Evolutionary conservation across 2,329 filamentous ascomycete species (phyloP).

Genomic region (Tolypocladium ophioglossoides): DNA sequence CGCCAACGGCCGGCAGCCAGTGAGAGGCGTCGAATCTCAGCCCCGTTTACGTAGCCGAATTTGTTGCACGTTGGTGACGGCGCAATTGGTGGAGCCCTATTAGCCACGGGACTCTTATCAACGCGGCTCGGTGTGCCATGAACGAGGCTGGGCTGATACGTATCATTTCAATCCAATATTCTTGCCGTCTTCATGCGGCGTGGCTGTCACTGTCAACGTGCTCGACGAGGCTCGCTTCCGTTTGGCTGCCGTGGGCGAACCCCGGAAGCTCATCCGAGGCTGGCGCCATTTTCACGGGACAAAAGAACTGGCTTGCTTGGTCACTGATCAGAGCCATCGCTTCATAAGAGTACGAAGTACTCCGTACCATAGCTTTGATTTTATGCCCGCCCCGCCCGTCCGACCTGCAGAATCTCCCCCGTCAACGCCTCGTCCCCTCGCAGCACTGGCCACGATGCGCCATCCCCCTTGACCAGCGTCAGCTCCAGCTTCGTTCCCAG

Average conservation of each 20-base stretch:
- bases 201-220: not conserved
- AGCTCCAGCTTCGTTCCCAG: conserved; percentile 86
- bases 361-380: not conserved
- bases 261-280: not conserved
- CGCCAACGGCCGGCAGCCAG: conserved; percentile 3
- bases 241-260: not conserved
- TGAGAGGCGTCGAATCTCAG: conserved; percentile 2
- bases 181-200: not conserved
- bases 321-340: not conserved
- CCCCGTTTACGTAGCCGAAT: conserved; percentile 25
- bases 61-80: conserved; percentile 19
- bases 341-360: no score
- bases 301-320: not conserved
- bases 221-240: not conserved
- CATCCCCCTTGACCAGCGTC: conserved; percentile 60
- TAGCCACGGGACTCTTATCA: not conserved
- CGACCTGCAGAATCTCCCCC: conserved; percentile 80
- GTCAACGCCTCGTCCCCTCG: conserved; percentile 60
- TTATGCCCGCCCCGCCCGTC: conserved; percentile 50
- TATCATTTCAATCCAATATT: not conserved
- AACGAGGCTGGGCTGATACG: not conserved
- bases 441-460: conserved; percentile 74
- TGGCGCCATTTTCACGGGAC: not conserved
- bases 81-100: not conserved
- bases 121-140: not conserved